Percentiles rank a stretch among this genome's conserved stretches.
phyloP scores from a whole-genome alignment of 2,329 filamentous ascomycete genomes.

The Cladosporium austrohemisphaericum region DNA sequence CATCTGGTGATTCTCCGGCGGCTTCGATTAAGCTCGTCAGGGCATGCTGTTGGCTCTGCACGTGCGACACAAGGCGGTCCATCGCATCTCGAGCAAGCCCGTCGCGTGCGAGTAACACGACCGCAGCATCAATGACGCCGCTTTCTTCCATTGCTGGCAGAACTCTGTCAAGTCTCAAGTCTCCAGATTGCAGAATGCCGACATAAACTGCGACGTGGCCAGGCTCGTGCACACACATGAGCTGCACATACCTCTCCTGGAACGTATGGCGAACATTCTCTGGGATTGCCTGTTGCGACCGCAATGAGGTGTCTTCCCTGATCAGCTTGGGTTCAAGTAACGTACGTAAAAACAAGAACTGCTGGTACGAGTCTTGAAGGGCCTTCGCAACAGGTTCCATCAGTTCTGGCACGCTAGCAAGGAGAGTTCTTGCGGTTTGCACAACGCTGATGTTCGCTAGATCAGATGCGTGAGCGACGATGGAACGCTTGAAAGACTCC shows the following conservation, averaged over 20 bases:
- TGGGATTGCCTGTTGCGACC: conserved; percentile 9
- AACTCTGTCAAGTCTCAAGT: conserved; percentile 74
- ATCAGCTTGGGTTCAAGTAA: conserved; percentile 62
- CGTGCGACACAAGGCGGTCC: conserved; percentile 74
- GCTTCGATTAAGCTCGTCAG: conserved; percentile 69
- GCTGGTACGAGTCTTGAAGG: conserved; percentile 58
- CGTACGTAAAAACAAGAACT: conserved; percentile 72
- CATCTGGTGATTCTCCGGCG: conserved; percentile 54
- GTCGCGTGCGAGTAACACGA: conserved; percentile 84
- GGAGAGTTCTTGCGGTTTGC: conserved; percentile 63
- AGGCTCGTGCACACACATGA: conserved; percentile 86
- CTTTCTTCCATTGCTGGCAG: conserved; percentile 85
- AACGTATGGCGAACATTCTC: conserved; percentile 48
- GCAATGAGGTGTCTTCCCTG: conserved; percentile 31
- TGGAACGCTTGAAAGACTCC: conserved; percentile 64
- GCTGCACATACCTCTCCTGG: conserved; percentile 77
- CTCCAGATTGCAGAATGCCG: conserved; percentile 67
- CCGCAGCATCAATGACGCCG: conserved; percentile 86
- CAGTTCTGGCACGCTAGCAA: conserved; percentile 58
- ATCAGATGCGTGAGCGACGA: conserved; percentile 62
- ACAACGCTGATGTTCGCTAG: conserved; percentile 65
- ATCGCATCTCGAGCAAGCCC: conserved; percentile 81
- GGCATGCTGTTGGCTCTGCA: conserved; percentile 74
- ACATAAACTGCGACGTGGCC: conserved; percentile 83
- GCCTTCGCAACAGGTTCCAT: conserved; percentile 64